Conservation (phyloP, 2,329 filamentous ascomycete species). For the Thelonectria olida region DNA sequence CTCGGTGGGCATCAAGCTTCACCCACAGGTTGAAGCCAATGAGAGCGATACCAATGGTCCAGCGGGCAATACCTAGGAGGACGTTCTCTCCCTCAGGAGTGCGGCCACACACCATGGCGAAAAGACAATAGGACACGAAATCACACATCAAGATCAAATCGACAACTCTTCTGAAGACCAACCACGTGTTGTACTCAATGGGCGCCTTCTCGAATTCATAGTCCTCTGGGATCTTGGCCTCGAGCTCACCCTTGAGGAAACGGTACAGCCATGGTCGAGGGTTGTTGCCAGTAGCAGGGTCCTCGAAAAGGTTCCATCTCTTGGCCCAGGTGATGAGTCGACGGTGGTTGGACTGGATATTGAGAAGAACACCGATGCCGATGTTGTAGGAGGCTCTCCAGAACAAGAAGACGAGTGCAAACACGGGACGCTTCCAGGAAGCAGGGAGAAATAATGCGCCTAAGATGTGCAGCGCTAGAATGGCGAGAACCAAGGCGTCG, state of each 20-base stretch:
- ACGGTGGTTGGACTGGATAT: conserved; percentile 89
- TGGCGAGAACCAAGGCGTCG: conserved; percentile 80
- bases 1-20: conserved; percentile 95
- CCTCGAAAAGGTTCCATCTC: conserved; percentile 85
- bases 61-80: conserved; percentile 76
- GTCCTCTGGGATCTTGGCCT: conserved; percentile 92
- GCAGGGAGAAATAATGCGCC: conserved; percentile 78
- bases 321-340: conserved; percentile 88
- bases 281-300: conserved; percentile 82
- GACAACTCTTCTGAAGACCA: conserved; percentile 93
- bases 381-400: conserved; percentile 94
- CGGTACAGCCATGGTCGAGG: conserved; percentile 84
- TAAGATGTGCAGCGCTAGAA: conserved; percentile 79
- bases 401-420: conserved; percentile 86
- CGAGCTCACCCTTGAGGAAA: conserved; percentile 87
- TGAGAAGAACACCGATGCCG: conserved; percentile 90
- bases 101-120: conserved; percentile 87
- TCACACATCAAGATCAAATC: conserved; percentile 99
- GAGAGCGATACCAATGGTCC: conserved; percentile 79
- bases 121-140: conserved; percentile 95
- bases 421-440: conserved; percentile 75
- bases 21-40: conserved; percentile 98
- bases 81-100: conserved; percentile 77
- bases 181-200: conserved; percentile 98
- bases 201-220: conserved; percentile 94